Percentiles rank a stretch among this genome's conserved stretches.
Conservation (phyloP, 179 eudicot species). For the Camellia oleifera region DNA sequence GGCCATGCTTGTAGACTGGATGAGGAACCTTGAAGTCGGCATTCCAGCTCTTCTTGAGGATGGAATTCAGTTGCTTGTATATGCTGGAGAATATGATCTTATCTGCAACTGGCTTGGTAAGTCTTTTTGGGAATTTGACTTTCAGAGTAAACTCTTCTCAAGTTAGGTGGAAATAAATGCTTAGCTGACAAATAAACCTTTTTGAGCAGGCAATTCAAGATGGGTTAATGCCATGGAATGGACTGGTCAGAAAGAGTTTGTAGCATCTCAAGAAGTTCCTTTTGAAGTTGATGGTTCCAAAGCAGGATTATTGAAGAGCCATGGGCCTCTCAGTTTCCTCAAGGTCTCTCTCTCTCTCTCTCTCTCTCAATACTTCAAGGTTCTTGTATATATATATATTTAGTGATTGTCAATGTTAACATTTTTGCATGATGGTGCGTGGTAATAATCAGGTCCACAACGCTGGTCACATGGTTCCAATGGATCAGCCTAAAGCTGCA, state of each 20-base stretch:
- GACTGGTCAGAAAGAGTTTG: conserved; percentile 55
- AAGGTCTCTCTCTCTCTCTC: conserved; percentile 42
- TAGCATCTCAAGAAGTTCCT: conserved; percentile 39
- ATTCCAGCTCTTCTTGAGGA: conserved; percentile 72
- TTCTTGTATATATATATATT: neutral
- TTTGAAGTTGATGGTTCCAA: conserved; percentile 57
- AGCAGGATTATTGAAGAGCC: conserved; percentile 61
- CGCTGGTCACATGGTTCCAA: conserved; percentile 49
- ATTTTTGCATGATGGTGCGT: neutral
- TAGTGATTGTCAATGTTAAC: neutral
- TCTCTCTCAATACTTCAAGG: neutral
- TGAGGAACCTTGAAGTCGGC: conserved; percentile 72
- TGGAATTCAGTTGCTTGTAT: conserved; percentile 56
- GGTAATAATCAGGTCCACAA: conserved; percentile 29
- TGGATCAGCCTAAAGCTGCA: conserved; percentile 47
- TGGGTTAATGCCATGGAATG: conserved; percentile 72
- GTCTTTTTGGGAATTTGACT: neutral
- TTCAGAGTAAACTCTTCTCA: neutral
- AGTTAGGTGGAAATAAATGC: neutral
- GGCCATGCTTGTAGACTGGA: conserved; percentile 71
- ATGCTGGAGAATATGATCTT: conserved; percentile 78
- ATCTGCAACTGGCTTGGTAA: conserved; percentile 87
- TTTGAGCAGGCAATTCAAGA: conserved; percentile 53
- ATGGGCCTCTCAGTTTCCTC: conserved; percentile 68
- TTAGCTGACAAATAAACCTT: no score